Base-by-base conservation (phyloP, 140 eudicot genomes). In the Stevia rebaudiana region DNA sequence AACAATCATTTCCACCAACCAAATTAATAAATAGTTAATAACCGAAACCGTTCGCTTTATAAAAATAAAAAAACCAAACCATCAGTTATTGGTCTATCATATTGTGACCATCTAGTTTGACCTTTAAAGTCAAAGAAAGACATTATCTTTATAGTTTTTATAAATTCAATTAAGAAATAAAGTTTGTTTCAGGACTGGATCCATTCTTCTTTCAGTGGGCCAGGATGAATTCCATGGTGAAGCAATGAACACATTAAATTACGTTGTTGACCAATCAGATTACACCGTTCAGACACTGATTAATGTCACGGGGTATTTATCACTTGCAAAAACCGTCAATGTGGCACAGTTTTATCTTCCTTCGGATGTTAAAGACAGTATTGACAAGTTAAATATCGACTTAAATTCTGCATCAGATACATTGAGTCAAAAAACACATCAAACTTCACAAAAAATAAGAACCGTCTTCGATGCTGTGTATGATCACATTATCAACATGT, bases 341-440 rank as follows among this genome's bases (percentile, higher is more conserved):
- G 86, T 92, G 64, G 95, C 98, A 25, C 96, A 83, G 71, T 74
- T 92, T 75, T 80, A 71, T 69, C 98, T 92, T 67, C 95, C 98
- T 54, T 73, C 82, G 53, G 96, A 86, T 61, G 82, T 84, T 46
- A 74, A 66, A 70, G 72, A 69, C 52, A 92, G 92, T 62, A 92
- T 92, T 65, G 98, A 92, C 72, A 70, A 84, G 50, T 73, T 88
- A 55, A 88, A 80, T 69, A 64, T 52, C 9, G 90, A 86, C 61
- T 71, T 92, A 50, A 80, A 79, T 58, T 18, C 77, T 31, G 90
- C 86, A 41, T 85, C 98, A 6, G 79, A 85, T 41, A 88, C 77
- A 44, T 72, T 92, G 37, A 67, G 69, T 31, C 74, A 61, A 40
- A 88, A 85, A 83, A 92, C 98, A 31, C 71, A 74, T 63, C 80